phyloP scores from a whole-genome alignment of 1,284 basidiomycete species.

The Schizophyllum commune region DNA sequence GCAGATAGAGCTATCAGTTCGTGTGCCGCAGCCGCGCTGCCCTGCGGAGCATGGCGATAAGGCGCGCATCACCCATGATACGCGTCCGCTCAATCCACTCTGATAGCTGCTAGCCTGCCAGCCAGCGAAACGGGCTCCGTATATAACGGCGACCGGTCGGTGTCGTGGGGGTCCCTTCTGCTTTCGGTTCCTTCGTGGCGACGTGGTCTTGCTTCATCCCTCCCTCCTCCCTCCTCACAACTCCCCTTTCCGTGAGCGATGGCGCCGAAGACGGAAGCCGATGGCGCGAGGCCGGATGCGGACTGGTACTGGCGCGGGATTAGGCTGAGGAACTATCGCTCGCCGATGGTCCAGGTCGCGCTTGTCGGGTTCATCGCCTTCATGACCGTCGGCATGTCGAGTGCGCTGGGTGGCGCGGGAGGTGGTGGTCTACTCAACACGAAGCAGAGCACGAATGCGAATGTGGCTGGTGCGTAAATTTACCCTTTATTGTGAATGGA shows the following conservation, averaged over 20 bases:
- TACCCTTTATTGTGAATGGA: neutral
- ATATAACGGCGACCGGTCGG: neutral
- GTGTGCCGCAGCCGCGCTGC: neutral
- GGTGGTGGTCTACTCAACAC: neutral
- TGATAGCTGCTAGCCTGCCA: too few species aligned
- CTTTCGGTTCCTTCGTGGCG: too few species aligned
- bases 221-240: neutral
- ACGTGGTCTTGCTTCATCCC: neutral
- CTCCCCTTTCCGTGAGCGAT: neutral
- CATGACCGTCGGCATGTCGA: neutral
- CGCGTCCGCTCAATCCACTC: neutral
- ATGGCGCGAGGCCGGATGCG: neutral
- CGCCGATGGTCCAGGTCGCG: neutral
- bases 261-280: neutral
- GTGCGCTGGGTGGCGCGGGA: neutral
- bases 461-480: neutral
- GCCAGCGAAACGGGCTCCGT: neutral
- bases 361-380: neutral
- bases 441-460: neutral
- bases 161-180: neutral
- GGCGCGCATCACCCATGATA: neutral
- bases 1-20: neutral
- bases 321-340: neutral
- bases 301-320: neutral
- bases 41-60: neutral